Conservation (phyloP, 1,139 yeast genomes). For the Scheffersomyces insectosa region DNA sequence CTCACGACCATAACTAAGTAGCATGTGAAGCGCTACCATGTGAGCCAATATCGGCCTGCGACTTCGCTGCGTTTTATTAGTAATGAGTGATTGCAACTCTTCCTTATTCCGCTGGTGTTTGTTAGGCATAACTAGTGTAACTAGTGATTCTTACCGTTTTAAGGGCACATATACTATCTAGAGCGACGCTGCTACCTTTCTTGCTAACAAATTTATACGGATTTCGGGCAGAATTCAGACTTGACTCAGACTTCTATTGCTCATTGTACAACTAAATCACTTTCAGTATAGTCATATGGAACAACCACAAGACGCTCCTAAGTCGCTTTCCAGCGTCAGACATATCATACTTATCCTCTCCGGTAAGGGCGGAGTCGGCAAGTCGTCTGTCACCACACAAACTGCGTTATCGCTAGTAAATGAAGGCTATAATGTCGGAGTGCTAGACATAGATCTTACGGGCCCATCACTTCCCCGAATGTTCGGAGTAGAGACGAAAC, state of each 20-base stretch:
- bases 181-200: too few relatives aligned
- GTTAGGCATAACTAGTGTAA: too few relatives aligned
- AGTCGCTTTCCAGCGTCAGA: slow-evolving; percentile 60
- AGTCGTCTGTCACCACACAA: slow-evolving; percentile 93
- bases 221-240: too few relatives aligned
- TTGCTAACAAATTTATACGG: too few relatives aligned
- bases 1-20: too few relatives aligned
- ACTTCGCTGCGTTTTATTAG: too few relatives aligned
- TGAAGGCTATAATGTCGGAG: slow-evolving; percentile 81
- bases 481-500: slow-evolving; percentile 84
- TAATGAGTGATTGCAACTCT: too few relatives aligned
- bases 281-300: slow-evolving; percentile 5
- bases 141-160: too few relatives aligned
- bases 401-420: slow-evolving; percentile 75
- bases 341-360: slow-evolving; percentile 57
- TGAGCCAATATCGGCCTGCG: too few relatives aligned
- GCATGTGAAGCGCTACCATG: too few relatives aligned
- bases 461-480: slow-evolving; percentile 97
- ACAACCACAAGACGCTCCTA: slow-evolving; percentile 38
- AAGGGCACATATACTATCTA: too few relatives aligned
- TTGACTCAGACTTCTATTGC: neutral
- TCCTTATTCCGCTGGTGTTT: too few relatives aligned
- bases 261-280: neutral
- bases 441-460: slow-evolving; percentile 89
- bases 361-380: slow-evolving; percentile 75